A percentile compares a stretch with the other conserved stretches of the same genome.
These are phyloP conservation scores for Sapria himalayana DNA, from an alignment of 345 rosid species.

Conservation along the genomic window DNA sequence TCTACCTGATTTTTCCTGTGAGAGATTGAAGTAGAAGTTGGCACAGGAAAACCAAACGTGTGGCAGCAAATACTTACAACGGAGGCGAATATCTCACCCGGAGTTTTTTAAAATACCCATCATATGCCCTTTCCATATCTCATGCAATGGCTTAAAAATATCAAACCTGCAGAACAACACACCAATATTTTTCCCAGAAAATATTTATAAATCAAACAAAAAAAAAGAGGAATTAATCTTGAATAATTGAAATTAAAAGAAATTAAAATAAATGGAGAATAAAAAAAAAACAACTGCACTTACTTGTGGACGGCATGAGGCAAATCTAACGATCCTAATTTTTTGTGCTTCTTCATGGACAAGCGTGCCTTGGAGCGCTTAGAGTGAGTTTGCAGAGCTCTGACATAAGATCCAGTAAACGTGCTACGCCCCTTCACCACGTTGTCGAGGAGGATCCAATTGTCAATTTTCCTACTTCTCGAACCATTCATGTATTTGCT, in stretches of 20 bases:
- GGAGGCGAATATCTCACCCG: conserved; percentile 19
- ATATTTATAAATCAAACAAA: neutral
- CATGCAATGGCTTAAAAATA: conserved; percentile 44
- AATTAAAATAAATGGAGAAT: neutral
- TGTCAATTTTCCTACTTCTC: conserved; percentile 37
- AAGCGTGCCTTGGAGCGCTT: conserved; percentile 65
- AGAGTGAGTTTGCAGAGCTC: conserved; percentile 27
- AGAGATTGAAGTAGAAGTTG: conserved; percentile 5
- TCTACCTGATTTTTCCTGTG: conserved; percentile 33
- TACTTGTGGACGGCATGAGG: conserved; percentile 38
- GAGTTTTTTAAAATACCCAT: conserved; percentile 27
- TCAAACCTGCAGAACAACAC: conserved; percentile 26
- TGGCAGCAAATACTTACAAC: neutral
- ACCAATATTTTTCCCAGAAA: neutral
- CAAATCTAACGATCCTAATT: conserved; percentile 30
- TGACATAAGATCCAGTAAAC: conserved; percentile 20
- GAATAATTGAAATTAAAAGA: neutral
- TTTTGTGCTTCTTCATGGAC: conserved; percentile 64
- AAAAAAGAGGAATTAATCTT: neutral
- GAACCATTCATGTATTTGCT: conserved; percentile 61
- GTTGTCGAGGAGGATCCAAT: conserved; percentile 72
- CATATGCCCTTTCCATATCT: conserved; percentile 48
- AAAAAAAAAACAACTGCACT: conserved; percentile 6
- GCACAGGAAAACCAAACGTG: neutral
- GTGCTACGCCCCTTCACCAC: conserved; percentile 25